Percentiles rank a stretch among this genome's conserved stretches.
phyloP scores from a whole-genome alignment of 2,329 filamentous ascomycete species.

The Fusarium devonianum region DNA sequence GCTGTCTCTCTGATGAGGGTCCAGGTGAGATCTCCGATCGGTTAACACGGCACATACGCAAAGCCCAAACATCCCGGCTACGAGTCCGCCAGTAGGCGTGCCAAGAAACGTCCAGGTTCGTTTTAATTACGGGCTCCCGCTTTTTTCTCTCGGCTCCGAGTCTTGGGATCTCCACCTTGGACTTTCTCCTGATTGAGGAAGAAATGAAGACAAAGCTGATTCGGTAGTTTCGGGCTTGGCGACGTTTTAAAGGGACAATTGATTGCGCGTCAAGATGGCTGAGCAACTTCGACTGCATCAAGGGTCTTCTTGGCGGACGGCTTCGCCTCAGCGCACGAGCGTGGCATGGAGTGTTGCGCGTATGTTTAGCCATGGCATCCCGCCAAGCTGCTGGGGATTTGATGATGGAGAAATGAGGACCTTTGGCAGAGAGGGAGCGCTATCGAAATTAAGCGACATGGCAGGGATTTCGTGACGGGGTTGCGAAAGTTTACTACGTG shows the following conservation, averaged over 20 bases:
- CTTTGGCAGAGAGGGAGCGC: no score
- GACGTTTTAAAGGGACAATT: constrained; percentile 5
- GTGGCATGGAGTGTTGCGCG: no score
- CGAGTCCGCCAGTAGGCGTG: constrained; percentile 4
- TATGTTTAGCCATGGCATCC: no score
- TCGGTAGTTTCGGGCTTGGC: constrained; percentile 10
- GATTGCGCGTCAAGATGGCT: constrained; percentile 34
- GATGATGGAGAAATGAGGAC: no score
- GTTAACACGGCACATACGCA: constrained; percentile 8
- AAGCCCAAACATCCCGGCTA: no score
- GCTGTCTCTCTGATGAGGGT: background rate
- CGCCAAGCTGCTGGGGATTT: background rate
- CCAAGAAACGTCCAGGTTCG: background rate
- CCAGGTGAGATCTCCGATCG: constrained; percentile 5
- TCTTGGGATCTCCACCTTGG: constrained; percentile 8
- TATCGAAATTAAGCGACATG: no score
- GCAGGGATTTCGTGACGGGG: no score
- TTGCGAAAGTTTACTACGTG: no score
- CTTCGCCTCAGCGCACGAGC: no score
- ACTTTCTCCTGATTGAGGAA: no score
- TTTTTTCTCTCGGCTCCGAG: background rate
- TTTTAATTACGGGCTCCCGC: constrained; percentile 9
- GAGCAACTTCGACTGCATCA: constrained; percentile 20
- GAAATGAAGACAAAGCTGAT: background rate
- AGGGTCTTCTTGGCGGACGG: constrained; percentile 14